Conservation (phyloP, 2,329 filamentous ascomycete species). For the Tolypocladium paradoxum region DNA sequence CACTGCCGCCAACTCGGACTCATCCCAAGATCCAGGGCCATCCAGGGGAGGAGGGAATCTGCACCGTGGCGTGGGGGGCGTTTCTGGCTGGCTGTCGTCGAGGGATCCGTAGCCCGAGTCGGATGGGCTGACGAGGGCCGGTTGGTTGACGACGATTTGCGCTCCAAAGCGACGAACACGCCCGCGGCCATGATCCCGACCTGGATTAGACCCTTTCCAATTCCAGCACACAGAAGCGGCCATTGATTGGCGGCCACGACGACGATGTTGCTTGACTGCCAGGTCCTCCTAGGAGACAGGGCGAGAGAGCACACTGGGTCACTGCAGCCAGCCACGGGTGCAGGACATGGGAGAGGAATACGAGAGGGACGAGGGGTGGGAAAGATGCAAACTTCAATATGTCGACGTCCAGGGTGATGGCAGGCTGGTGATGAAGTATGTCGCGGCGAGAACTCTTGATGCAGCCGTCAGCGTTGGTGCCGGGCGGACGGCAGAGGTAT, state of each 20-base stretch:
- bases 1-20: background rate
- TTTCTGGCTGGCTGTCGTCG: constrained; percentile 5
- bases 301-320: background rate
- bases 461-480: background rate
- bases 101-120: constrained; percentile 20
- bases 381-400: background rate
- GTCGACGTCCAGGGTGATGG: background rate
- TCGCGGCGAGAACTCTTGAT: background rate
- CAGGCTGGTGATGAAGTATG: background rate
- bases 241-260: background rate
- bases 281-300: background rate
- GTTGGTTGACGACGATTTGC: background rate
- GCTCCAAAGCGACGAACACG: background rate
- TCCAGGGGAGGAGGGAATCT: background rate
- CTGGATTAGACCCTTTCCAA: background rate
- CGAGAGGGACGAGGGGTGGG: background rate
- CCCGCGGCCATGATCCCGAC: background rate
- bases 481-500: background rate
- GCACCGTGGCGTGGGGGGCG: background rate
- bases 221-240: background rate
- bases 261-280: background rate
- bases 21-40: constrained; percentile 3
- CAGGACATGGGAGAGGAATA: background rate
- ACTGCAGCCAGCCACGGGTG: background rate
- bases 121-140: constrained; percentile 7